Evolutionary conservation across 495 filamentous ascomycete species (phyloP), one percentile per base, ranked within the genome.

Genomic region (Aspergillus conjunctus): DNA sequence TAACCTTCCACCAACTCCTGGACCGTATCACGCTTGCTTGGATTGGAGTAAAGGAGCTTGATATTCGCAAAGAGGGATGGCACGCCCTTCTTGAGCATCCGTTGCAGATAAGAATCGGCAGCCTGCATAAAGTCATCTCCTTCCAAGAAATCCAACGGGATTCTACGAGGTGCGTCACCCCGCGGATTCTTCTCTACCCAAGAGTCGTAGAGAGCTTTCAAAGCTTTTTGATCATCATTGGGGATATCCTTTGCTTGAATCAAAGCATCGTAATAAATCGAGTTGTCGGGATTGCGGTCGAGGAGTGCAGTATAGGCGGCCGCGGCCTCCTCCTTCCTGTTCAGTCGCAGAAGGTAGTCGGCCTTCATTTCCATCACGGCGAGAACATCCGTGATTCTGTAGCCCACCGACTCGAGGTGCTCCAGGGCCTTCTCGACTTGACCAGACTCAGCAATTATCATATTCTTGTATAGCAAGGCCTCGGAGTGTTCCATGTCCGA

Each of bases 1-100:
- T 96, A 96, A 56, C 90, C 83, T 67, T 96, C 85, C 7, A 92
- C 93, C 43, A 99, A 67, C 11, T 84, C 79, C 61, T 88, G 85
- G 33, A 98, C 84, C 3, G 76, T 83, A 33, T 88, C 82, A 64
- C 87, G 89, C 79, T 99, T 98, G 62, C 75, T 79, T 1, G 82
- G 49, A 69, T 93, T 88, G 21, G 78, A 78, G 75, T 97, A 98
- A 18, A 99, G 82, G 46, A 91, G 81, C 79, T 98, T 99, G 61
- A 99, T 82, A 73, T 98, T 98, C 5, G 91, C 91, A 71, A 99
- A 98, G 3, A 91, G 89, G 0, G 94, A 98, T 7, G 95, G 93
- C 17, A 98, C 90, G n/a, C 95, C 95, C 74, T 93, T 98, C 68
- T 88, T 86, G 31, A 99, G 81, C 91, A 96, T 92, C 5, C 89